Evolutionary conservation across 768 basidiomycete species (phyloP).

Genomic region (Dentipellis sp.): DNA sequence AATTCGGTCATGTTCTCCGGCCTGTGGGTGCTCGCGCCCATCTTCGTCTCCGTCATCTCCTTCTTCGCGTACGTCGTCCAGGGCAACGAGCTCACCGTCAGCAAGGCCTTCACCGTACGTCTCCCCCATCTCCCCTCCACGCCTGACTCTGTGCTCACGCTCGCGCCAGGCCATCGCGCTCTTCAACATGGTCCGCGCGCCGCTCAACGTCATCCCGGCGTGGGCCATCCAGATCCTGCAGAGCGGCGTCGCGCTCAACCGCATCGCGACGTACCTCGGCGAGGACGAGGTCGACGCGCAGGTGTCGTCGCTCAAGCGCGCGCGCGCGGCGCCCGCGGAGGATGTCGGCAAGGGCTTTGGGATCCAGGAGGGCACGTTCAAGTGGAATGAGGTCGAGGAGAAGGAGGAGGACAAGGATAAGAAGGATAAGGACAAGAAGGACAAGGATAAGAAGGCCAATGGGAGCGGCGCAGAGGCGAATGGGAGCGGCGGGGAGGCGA

Average conservation of each 20-base stretch:
- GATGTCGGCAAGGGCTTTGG: constrained; percentile 31
- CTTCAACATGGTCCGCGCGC: constrained; percentile 76
- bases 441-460: not conserved
- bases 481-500: not conserved
- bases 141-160: not conserved
- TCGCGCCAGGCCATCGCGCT: constrained; percentile 55
- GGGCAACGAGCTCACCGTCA: constrained; percentile 67
- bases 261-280: constrained; percentile 49
- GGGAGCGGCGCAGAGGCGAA: not conserved
- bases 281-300: constrained; percentile 57
- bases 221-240: constrained; percentile 76
- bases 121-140: not conserved
- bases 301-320: constrained; percentile 46
- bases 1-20: constrained; percentile 65
- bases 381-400: constrained; percentile 44
- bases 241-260: constrained; percentile 47
- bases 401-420: constrained; percentile 19
- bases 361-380: constrained; percentile 42
- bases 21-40: constrained; percentile 70
- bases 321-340: constrained; percentile 14
- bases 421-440: constrained; percentile 9
- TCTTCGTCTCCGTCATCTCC: constrained; percentile 70
- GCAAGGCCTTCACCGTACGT: constrained; percentile 76
- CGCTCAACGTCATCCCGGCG: constrained; percentile 71
- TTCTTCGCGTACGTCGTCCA: constrained; percentile 68